phyloP scores from a whole-genome alignment of 192 early-diverging fungal species.

The Fimicolochytrium jonesii region DNA sequence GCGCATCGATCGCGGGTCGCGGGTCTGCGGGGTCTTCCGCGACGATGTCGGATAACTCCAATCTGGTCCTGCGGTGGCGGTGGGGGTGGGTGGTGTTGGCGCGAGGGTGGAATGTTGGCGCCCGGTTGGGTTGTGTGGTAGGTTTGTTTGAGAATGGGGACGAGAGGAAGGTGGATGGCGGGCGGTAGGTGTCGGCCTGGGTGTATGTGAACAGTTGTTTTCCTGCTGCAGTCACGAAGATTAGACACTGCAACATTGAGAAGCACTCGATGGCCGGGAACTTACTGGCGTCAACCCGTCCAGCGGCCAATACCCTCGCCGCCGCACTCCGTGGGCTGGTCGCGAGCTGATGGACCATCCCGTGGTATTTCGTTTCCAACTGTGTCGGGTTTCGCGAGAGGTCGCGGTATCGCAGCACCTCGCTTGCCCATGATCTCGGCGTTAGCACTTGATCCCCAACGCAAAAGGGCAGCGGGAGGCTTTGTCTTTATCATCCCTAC shows the following conservation, averaged over 20 bases:
- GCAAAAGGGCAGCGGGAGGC: neutral
- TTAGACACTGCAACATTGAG: neutral
- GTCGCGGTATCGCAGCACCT: slow-evolving; percentile 1
- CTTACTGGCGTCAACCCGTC: slow-evolving; percentile 1
- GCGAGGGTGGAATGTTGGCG: too few species aligned
- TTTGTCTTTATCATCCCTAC: neutral
- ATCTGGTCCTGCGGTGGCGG: too few species aligned
- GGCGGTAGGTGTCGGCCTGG: slow-evolving; percentile 20
- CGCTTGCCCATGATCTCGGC: too few species aligned
- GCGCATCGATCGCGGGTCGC: slow-evolving; percentile 10
- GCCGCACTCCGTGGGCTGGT: neutral
- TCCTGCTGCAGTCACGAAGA: neutral
- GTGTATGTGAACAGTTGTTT: slow-evolving; percentile 29
- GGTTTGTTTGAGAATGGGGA: too few species aligned
- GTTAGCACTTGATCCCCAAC: neutral
- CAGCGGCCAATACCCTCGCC: slow-evolving; percentile 5
- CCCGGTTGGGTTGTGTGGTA: too few species aligned
- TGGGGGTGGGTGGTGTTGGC: too few species aligned
- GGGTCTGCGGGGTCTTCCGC: slow-evolving; percentile 11
- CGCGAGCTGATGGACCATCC: neutral
- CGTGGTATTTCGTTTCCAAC: neutral
- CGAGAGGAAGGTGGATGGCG: neutral
- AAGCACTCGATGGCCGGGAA: too few species aligned
- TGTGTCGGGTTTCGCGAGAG: slow-evolving; percentile 1
- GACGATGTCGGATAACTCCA: slow-evolving; percentile 4